phyloP scores from a whole-genome alignment of 257 asterid genomes.

The Cordia subcordata region DNA sequence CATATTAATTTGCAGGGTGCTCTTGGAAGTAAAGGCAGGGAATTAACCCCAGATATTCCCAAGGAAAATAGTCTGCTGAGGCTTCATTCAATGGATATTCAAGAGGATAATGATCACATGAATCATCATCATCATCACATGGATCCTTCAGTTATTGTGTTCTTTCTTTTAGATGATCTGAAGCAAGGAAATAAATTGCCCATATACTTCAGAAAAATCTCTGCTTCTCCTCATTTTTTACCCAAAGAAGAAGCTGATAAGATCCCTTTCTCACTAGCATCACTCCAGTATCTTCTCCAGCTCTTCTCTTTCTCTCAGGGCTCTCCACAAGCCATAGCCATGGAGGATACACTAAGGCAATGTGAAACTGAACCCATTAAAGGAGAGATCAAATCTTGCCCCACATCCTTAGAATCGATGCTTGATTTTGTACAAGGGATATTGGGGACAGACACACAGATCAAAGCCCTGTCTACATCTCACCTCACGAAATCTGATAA shows the following conservation, averaged over 20 bases:
- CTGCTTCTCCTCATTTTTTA: slow-evolving; percentile 33
- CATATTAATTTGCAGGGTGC: slow-evolving; percentile 28
- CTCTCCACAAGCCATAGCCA: slow-evolving; percentile 65
- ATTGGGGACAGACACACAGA: slow-evolving; percentile 25
- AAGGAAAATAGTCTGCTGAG: not conserved
- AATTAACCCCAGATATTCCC: slow-evolving; percentile 10
- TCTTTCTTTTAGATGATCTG: slow-evolving; percentile 57
- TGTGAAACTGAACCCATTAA: slow-evolving; percentile 51
- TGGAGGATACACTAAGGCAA: slow-evolving; percentile 56
- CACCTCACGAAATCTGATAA: slow-evolving; percentile 25
- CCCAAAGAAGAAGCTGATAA: slow-evolving; percentile 50
- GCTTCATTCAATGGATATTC: no score
- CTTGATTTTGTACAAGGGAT: slow-evolving; percentile 42
- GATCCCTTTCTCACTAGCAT: slow-evolving; percentile 51
- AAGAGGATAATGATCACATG: slow-evolving; percentile 16
- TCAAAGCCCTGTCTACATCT: slow-evolving; percentile 40
- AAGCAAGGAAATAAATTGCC: slow-evolving; percentile 43
- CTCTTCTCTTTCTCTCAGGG: slow-evolving; percentile 39
- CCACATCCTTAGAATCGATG: slow-evolving; percentile 65
- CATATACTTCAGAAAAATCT: slow-evolving; percentile 41
- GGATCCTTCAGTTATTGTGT: slow-evolving; percentile 51
- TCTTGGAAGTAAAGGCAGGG: slow-evolving; percentile 19
- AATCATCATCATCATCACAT: slow-evolving; percentile 50
- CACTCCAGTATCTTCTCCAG: slow-evolving; percentile 43
- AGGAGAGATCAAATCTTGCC: slow-evolving; percentile 68